Base-by-base conservation (phyloP, 305 asterid genomes). In the Fraxinus paxiana region DNA sequence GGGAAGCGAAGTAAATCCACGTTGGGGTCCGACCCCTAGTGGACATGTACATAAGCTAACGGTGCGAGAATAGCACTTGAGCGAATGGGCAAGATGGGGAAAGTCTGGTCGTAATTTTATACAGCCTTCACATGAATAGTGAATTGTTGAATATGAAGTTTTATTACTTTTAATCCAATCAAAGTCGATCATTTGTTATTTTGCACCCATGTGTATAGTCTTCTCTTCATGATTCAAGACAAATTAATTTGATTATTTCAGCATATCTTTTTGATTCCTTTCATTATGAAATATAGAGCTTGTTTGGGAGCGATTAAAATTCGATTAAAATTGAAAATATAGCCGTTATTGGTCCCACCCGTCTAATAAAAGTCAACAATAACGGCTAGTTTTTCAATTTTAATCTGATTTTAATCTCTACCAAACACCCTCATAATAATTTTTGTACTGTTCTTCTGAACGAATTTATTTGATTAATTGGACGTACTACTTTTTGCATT, bases 241-340 rank as follows among this genome's bases (percentile, higher is more conserved):
- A 54, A 33, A 24, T 30, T 46, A 17, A 63, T 12, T 26, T 80
- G 59, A 63, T 17, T 59, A 6, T 73, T 1, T 65, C 77, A 31
- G 30, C 26, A 43, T 73, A 18, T 22, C 20, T 70, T 12, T 79
- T 71, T 56, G 41, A 51, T 9, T 75, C 17, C 33, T 72, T 48
- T 71, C 34, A 37, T 37, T 54, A 28, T 33, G 80, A 82, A 51
- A 20, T 73, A 77, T 61, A n/a, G n/a, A n/a, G n/a, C n/a, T n/a
- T n/a, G n/a, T n/a, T n/a, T n/a, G n/a, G n/a, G n/a, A n/a, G n/a
- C n/a, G n/a, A n/a, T n/a, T n/a, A n/a, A n/a, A n/a, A n/a, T n/a
- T n/a, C n/a, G n/a, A n/a, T n/a, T n/a, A n/a, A n/a, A n/a, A n/a
- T n/a, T n/a, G n/a, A n/a, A n/a, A n/a, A n/a, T n/a, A n/a, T n/a